phyloP scores from a whole-genome alignment of 1,139 yeast genomes.

The Diutina pseudorugosa region DNA sequence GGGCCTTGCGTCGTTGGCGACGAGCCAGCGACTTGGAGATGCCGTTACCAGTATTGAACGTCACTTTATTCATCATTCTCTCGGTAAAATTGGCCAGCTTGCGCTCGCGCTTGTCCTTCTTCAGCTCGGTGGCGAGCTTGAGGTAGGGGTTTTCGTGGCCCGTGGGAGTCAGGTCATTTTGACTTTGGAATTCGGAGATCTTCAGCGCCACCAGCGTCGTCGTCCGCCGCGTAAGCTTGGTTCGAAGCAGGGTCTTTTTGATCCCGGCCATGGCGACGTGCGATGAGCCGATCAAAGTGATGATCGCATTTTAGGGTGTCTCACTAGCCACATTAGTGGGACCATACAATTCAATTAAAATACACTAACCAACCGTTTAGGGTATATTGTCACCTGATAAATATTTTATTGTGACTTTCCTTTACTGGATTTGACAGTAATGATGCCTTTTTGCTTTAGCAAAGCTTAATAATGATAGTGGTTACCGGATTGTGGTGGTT shows the following conservation, averaged over 20 bases:
- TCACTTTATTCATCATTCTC: constrained; percentile 16
- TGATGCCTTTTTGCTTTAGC: too few relatives aligned
- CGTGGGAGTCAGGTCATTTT: neutral
- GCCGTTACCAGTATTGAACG: constrained; percentile 23
- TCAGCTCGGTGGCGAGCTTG: constrained; percentile 39
- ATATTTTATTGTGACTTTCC: too few relatives aligned
- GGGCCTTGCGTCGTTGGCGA: constrained; percentile 52
- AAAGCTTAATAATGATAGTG: too few relatives aligned
- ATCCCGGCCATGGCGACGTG: neutral
- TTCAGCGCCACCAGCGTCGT: neutral
- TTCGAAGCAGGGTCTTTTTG: neutral
- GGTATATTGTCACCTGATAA: too few relatives aligned
- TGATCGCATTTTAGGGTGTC: too few relatives aligned
- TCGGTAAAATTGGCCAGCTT: constrained; percentile 21
- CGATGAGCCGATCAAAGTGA: neutral
- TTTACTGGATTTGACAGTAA: too few relatives aligned
- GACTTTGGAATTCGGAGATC: neutral
- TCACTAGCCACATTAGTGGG: neutral
- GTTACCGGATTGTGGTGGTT: too few relatives aligned
- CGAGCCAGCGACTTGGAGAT: constrained; percentile 54
- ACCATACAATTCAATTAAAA: too few relatives aligned
- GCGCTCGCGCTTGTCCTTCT: constrained; percentile 38
- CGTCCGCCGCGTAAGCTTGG: neutral
- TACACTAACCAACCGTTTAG: too few relatives aligned
- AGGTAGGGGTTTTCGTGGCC: constrained; percentile 34